These are phyloP conservation scores for Trametes sanguinea DNA, from an alignment of 768 basidiomycete species.

Conservation along the genomic window DNA sequence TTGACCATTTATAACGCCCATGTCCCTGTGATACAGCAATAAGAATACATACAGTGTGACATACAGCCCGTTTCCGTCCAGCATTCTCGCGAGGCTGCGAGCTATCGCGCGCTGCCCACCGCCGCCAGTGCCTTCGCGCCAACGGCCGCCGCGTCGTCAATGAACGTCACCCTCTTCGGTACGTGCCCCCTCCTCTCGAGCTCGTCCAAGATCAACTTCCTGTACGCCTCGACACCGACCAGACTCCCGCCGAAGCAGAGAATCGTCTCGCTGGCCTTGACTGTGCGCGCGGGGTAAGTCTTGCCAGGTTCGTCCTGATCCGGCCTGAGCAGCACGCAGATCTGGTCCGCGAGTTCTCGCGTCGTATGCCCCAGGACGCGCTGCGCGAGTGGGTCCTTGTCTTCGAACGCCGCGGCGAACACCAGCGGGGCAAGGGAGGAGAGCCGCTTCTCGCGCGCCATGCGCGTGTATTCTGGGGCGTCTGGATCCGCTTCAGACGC, in stretches of 20 bases:
- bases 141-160: constrained; percentile 66
- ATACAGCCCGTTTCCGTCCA: neutral
- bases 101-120: neutral
- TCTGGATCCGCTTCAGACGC: constrained; percentile 24
- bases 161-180: constrained; percentile 65
- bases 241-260: constrained; percentile 82
- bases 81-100: neutral
- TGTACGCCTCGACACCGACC: constrained; percentile 62
- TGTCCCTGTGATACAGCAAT: neutral
- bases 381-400: constrained; percentile 65
- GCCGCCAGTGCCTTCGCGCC: constrained; percentile 62
- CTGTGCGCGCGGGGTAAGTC: constrained; percentile 26
- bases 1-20: too few relatives aligned
- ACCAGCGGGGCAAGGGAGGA: constrained; percentile 75
- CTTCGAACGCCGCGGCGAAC: constrained; percentile 75
- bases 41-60: neutral
- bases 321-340: constrained; percentile 54
- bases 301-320: constrained; percentile 22
- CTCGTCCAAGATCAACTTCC: constrained; percentile 54
- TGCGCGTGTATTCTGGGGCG: constrained; percentile 27
- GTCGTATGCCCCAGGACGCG: constrained; percentile 57
- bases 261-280: constrained; percentile 57
- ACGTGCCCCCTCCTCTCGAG: constrained; percentile 58
- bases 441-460: constrained; percentile 70
- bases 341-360: constrained; percentile 56